These are phyloP conservation scores for Ophiostoma australiae DNA, from an alignment of 2,329 filamentous ascomycete species.

Conservation along the genomic window DNA sequence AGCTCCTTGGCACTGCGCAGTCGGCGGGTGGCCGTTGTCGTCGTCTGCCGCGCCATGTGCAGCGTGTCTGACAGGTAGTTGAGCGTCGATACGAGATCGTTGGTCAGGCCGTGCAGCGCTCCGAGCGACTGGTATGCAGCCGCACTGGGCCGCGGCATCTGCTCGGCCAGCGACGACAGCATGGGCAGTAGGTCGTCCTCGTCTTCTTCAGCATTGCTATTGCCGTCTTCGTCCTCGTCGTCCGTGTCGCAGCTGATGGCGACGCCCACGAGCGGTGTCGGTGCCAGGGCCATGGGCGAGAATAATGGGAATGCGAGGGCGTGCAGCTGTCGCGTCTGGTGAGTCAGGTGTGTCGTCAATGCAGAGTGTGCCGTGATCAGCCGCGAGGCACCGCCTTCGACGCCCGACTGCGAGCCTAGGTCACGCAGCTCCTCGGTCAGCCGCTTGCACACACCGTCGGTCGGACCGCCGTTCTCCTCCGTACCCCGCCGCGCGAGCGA, in stretches of 20 bases:
- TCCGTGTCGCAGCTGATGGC: slow-evolving; percentile 15
- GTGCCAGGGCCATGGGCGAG: slow-evolving; percentile 57
- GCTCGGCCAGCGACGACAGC: slow-evolving; percentile 58
- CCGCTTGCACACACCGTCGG: slow-evolving; percentile 62
- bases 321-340: slow-evolving; percentile 71
- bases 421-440: slow-evolving; percentile 66
- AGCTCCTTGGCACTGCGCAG: slow-evolving; percentile 79
- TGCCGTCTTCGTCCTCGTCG: slow-evolving; percentile 7
- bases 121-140: slow-evolving; percentile 61
- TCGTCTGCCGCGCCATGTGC: slow-evolving; percentile 89
- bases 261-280: slow-evolving; percentile 10
- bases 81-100: slow-evolving; percentile 71
- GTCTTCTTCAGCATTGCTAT: slow-evolving; percentile 42
- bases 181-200: slow-evolving; percentile 63
- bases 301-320: slow-evolving; percentile 66
- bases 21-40: slow-evolving; percentile 71
- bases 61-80: slow-evolving; percentile 85
- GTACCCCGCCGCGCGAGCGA: slow-evolving; percentile 61
- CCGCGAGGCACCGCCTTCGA: slow-evolving; percentile 67
- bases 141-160: slow-evolving; percentile 61
- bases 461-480: slow-evolving; percentile 59
- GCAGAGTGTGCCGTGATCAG: slow-evolving; percentile 71
- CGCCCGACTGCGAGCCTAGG: slow-evolving; percentile 65
- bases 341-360: slow-evolving; percentile 66
- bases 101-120: slow-evolving; percentile 63